These are phyloP conservation scores for Geoglossum cookeanum DNA, from an alignment of 2,329 filamentous ascomycete species.

Conservation along the genomic window DNA sequence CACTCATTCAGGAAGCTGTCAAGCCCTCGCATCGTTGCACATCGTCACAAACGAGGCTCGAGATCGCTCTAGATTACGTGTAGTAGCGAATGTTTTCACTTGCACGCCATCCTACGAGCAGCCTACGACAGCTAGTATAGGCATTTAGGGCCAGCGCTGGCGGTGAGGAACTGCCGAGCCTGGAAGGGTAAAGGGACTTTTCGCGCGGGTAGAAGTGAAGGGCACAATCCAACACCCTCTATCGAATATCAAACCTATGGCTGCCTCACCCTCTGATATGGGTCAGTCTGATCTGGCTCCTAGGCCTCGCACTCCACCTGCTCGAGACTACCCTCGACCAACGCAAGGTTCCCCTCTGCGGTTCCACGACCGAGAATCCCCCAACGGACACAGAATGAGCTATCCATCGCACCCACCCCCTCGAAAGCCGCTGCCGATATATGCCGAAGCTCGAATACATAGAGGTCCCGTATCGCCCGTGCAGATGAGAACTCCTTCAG, in stretches of 20 bases:
- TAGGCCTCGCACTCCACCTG: background rate
- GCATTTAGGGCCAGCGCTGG: background rate
- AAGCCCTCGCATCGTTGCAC: background rate
- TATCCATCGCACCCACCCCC: background rate
- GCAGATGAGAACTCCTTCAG: background rate
- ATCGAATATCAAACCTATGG: background rate
- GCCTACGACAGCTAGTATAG: background rate
- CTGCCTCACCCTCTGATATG: background rate
- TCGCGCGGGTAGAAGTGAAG: background rate
- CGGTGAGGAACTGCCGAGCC: background rate
- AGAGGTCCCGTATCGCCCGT: background rate
- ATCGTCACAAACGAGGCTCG: background rate
- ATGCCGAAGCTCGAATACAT: background rate
- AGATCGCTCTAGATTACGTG: background rate
- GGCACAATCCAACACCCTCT: background rate
- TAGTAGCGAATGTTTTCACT: background rate
- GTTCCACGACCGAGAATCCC: slow-evolving; percentile 1
- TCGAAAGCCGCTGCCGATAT: slow-evolving; percentile 1
- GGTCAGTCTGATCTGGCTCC: background rate
- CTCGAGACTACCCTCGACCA: background rate
- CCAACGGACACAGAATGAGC: background rate
- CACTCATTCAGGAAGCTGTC: background rate
- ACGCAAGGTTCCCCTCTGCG: slow-evolving; percentile 1
- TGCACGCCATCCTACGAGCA: background rate
- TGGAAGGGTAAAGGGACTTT: background rate